Evolutionary conservation across 495 filamentous ascomycete species (phyloP).

Genomic region (Penicillium psychrofluorescens): DNA sequence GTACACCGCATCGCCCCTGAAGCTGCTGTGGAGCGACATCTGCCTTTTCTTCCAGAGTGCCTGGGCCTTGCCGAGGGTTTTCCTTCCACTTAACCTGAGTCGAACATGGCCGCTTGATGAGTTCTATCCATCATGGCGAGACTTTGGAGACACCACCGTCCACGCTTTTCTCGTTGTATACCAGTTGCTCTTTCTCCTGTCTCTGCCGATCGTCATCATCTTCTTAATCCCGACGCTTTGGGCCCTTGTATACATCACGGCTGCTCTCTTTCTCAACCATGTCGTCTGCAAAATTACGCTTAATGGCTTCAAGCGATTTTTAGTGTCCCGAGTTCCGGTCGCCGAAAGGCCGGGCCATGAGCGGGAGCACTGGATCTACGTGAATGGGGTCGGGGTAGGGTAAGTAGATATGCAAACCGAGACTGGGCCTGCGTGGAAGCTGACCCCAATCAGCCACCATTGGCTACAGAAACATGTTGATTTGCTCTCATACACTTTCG

Average conservation of each 20-base stretch:
- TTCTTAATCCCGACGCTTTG: slow-evolving; percentile 43
- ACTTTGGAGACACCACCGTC: slow-evolving; percentile 39
- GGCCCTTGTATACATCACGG: slow-evolving; percentile 28
- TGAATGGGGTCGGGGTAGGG: slow-evolving; percentile 33
- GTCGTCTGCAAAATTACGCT: slow-evolving; percentile 38
- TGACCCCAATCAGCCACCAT: slow-evolving; percentile 15
- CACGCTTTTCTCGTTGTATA: slow-evolving; percentile 43
- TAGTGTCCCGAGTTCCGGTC: slow-evolving; percentile 19
- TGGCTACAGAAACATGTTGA: slow-evolving; percentile 64
- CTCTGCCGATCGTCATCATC: slow-evolving; percentile 41
- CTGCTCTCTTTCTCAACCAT: slow-evolving; percentile 40
- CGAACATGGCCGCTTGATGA: slow-evolving; percentile 49
- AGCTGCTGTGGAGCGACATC: slow-evolving; percentile 47
- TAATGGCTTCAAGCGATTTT: slow-evolving; percentile 25
- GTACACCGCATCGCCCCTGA: slow-evolving; percentile 56
- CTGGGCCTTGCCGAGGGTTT: slow-evolving; percentile 44
- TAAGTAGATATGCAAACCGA: slow-evolving; percentile 1
- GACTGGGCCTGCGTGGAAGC: neutral
- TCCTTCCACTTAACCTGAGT: slow-evolving; percentile 44
- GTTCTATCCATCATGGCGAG: slow-evolving; percentile 42
- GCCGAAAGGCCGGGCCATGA: slow-evolving; percentile 12
- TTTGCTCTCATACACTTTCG: slow-evolving; percentile 65
- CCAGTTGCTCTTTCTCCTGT: slow-evolving; percentile 27
- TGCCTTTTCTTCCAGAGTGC: slow-evolving; percentile 42
- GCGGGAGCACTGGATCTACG: slow-evolving; percentile 31